phyloP scores from a whole-genome alignment of 768 basidiomycete genomes.

The Calocera viscosa region DNA sequence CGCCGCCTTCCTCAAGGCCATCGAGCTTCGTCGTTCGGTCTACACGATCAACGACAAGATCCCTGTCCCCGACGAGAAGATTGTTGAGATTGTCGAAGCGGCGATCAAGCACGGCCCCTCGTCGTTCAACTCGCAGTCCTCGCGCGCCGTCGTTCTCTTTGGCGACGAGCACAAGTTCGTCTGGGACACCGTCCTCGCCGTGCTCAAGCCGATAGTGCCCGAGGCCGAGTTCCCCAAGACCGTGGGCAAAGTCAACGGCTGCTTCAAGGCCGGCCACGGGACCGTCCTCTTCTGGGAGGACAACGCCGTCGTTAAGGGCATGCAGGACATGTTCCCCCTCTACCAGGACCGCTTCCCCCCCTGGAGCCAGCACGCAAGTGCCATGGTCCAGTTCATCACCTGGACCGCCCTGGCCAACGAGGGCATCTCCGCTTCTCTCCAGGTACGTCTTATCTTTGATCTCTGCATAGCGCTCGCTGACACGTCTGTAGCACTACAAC shows the following conservation, averaged over 20 bases:
- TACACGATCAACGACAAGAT: slow-evolving; percentile 25
- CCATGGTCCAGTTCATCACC: slow-evolving; percentile 25
- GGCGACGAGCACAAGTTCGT: slow-evolving; percentile 23
- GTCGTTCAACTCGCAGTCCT: slow-evolving; percentile 29
- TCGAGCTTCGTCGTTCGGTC: slow-evolving; percentile 26
- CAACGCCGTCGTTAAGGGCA: slow-evolving; percentile 14
- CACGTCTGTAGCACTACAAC: slow-evolving; percentile 19
- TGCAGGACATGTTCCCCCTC: slow-evolving; percentile 16
- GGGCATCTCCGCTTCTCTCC: slow-evolving; percentile 27
- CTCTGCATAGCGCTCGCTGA: too few species aligned
- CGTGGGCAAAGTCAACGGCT: slow-evolving; percentile 19
- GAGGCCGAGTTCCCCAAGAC: slow-evolving; percentile 12
- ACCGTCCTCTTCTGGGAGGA: slow-evolving; percentile 31
- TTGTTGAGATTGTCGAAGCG: slow-evolving; percentile 25
- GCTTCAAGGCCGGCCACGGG: slow-evolving; percentile 25
- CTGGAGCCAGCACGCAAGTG: slow-evolving; percentile 24
- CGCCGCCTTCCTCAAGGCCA: slow-evolving; percentile 22
- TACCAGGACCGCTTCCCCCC: slow-evolving; percentile 20
- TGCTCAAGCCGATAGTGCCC: slow-evolving; percentile 17
- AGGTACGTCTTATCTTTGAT: slow-evolving; percentile 12
- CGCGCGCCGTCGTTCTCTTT: slow-evolving; percentile 26
- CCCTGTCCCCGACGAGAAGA: slow-evolving; percentile 22
- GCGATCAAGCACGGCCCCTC: slow-evolving; percentile 27
- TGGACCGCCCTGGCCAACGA: slow-evolving; percentile 28
- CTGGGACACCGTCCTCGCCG: slow-evolving; percentile 21